These are phyloP conservation scores for Pterocarpus macrocarpus DNA, from an alignment of 306 rosid species.

Conservation along the genomic window DNA sequence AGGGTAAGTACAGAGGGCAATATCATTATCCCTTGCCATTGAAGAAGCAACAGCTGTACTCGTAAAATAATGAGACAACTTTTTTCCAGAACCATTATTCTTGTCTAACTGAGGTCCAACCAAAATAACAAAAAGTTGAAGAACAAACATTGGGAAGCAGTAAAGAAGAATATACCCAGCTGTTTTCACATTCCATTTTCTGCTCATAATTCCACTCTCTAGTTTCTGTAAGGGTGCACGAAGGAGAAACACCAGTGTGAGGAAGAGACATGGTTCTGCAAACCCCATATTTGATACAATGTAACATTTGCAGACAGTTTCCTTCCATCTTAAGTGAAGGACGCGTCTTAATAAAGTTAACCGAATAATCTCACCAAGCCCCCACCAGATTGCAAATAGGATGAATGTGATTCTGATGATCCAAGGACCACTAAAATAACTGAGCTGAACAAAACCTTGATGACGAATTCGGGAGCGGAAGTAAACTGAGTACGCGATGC, in stretches of 20 bases:
- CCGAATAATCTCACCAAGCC: conserved; percentile 85
- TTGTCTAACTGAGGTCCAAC: conserved; percentile 70
- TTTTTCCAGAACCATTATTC: conserved; percentile 51
- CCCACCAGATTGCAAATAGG: conserved; percentile 93
- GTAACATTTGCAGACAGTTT: conserved; percentile 89
- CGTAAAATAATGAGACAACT: conserved; percentile 75
- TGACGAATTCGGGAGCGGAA: conserved; percentile 79
- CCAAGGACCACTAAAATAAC: conserved; percentile 98
- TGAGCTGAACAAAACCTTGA: conserved; percentile 76
- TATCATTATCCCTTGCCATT: conserved; percentile 50
- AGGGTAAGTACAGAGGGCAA: conserved; percentile 92
- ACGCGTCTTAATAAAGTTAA: conserved; percentile 71
- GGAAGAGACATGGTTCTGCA: conserved; percentile 98
- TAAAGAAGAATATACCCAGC: conserved; percentile 78
- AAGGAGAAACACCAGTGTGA: conserved; percentile 89
- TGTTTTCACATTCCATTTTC: conserved; percentile 81
- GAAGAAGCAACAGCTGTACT: conserved; percentile 54
- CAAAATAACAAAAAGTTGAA: conserved; percentile 80
- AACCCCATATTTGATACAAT: conserved; percentile 94
- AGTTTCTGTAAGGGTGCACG: conserved; percentile 85
- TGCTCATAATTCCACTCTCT: conserved; percentile 86
- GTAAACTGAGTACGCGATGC: conserved; percentile 85
- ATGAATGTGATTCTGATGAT: conserved; percentile 83
- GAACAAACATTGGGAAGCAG: conserved; percentile 83
- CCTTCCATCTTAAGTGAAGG: conserved; percentile 82